Evolutionary conservation across 2,329 filamentous ascomycete genomes (phyloP).

Genomic region (Trichoderma sp.): DNA sequence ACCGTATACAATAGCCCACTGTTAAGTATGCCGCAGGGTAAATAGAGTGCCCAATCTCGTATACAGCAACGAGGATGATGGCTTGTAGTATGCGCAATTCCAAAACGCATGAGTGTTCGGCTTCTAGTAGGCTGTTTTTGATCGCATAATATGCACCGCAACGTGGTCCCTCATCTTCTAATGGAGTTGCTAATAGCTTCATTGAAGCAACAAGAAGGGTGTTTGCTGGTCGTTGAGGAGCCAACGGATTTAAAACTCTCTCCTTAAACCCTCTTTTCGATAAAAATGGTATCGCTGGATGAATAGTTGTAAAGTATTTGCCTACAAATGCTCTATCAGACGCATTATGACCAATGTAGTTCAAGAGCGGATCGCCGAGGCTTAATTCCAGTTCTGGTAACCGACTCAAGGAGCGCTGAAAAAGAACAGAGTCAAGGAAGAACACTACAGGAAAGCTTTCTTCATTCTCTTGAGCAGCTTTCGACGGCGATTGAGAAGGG

Average conservation of each 20-base stretch:
- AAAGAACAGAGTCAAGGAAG: background rate
- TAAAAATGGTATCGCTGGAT: background rate
- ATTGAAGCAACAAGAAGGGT: background rate
- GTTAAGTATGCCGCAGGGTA: background rate
- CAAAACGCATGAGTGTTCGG: background rate
- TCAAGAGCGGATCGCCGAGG: background rate
- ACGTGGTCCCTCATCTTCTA: background rate
- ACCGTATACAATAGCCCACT: background rate
- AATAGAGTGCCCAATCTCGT: slow-evolving; percentile 2
- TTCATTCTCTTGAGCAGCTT: background rate
- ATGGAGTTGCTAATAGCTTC: background rate
- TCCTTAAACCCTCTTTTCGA: background rate
- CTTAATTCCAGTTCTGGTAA: background rate
- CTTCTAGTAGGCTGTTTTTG: background rate
- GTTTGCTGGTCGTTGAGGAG: background rate
- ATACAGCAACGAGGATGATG: background rate
- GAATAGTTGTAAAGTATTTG: background rate
- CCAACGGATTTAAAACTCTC: background rate
- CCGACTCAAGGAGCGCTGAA: background rate
- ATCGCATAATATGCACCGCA: background rate
- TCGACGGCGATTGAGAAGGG: background rate
- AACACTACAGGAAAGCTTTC: background rate
- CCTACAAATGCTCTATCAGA: background rate
- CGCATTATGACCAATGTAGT: background rate
- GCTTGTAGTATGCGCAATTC: background rate